Base-by-base conservation (phyloP, 495 filamentous ascomycete species). In the Sabuloglossum arenarium region DNA sequence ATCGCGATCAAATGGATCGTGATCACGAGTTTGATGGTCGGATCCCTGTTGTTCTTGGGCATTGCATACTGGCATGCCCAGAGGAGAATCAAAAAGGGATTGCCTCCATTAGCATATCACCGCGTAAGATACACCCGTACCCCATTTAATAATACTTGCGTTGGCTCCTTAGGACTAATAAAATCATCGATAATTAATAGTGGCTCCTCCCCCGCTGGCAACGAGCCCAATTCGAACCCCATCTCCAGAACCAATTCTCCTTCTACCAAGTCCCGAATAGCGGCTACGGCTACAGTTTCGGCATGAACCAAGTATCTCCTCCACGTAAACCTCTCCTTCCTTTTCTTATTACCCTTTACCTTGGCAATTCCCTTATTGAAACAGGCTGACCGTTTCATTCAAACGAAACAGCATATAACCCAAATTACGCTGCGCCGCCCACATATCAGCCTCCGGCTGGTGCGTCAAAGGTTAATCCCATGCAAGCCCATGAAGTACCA, bases 1-100 rank as follows among this genome's bases (percentile, higher is more conserved):
- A 63, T 73, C 50, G 78, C 79, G 55, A 66, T 85, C 60, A 85
- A 85, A 66, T 89, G 81, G 75, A 72, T 72, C 29, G 65, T 88
- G 45, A 76, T 87, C 63, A 73, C 68, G 50, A 54, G 74, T 51
- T 65, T 78, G 25, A 45, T 75, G 30, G 34, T 81, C 39, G 62
- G 81, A 56, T 59, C 74, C 59, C 63, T 78, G 28, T 70, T 76
- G 57, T 69, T 79, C 61, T 62, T 85, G 30, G 63, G 79, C 32
- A 79, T 79, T 60, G 76, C 77, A 59, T 73, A 79, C 59, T 57
- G 68, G 14, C 85, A 88, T 64, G 84, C 84, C 39, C 74, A 78
- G 67, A 68, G 69, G 46, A 74, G 85, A 47, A 68, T 88, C 53
- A 71, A 68, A 43, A 76, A 73, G 60, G 82, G 82, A 16, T 63